Evolutionary conservation across 306 rosid genomes (phyloP), one percentile per base, ranked within the genome.

Genomic region (Prunus fruticosa): DNA sequence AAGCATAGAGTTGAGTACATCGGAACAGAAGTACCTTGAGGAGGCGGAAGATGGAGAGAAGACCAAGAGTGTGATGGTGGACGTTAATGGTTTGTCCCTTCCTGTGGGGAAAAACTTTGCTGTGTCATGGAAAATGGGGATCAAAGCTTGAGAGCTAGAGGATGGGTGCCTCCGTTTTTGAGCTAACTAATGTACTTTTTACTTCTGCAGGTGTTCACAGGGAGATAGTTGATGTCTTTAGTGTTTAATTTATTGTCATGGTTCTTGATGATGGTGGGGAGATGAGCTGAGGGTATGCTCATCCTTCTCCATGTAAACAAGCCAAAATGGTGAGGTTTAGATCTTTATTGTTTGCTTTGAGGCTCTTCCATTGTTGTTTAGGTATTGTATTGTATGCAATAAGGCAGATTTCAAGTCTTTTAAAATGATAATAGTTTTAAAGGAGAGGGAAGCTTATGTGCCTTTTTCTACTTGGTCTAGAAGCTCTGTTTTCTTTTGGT

Each of bases 81-180:
- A 88, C 54, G 79, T 95, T 30, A 83, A 28, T 22, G 97, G 97
- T 15, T 82, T 90, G 89, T 77, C 86, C n/a, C 74, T 95, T 60
- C 84, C 88, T 5, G 86, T 95, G 3, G 99, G 97, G 14, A 89
- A 89, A 67, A 95, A 87, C 86, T 95, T 95, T 76, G 97, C 83
- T 6, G 1, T 95, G 78, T 81, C 86, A n/a, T 95, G 97, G 97
- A 92, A 89, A 73, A 89, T 95, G 97, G 92, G 86, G 78, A 12
- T 80, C 76, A 81, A 75, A 62, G 72, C 57, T 69, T 88, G 34
- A 79, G 65, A 11, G 45, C 62, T 57, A 30, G 78, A 69, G 49
- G 62, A 19, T 22, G 28, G 2, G 13, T 43, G 53, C 58, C 23
- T 12, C 12, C 19, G 22, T 16, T 71, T 60, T 65, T 32, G 22